phyloP scores from a whole-genome alignment of 1,284 basidiomycete genomes.

The Abortiporus biennis region DNA sequence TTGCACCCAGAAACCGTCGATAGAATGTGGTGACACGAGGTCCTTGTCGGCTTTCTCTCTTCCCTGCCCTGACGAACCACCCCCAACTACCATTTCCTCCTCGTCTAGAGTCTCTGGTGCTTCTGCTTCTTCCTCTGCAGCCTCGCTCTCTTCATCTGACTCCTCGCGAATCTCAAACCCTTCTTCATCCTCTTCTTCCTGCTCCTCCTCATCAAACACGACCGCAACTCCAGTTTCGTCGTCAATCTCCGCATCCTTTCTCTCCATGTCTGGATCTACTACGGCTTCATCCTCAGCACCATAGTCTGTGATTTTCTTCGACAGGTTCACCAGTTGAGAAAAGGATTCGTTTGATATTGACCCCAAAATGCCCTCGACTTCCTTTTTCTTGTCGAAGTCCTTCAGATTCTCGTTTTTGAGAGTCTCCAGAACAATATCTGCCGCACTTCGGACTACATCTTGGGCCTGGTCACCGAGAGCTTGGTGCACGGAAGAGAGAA shows the following conservation, averaged over 20 bases:
- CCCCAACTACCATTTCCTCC: slow-evolving; percentile 68
- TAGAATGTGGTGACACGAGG: slow-evolving; percentile 82
- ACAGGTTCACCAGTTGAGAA: slow-evolving; percentile 79
- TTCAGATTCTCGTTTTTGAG: slow-evolving; percentile 90
- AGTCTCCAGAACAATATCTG: slow-evolving; percentile 86
- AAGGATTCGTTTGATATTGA: slow-evolving; percentile 73
- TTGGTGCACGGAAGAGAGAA: slow-evolving; percentile 80
- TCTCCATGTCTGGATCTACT: slow-evolving; percentile 70
- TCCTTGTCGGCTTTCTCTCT: slow-evolving; percentile 67
- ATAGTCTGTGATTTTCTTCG: slow-evolving; percentile 97
- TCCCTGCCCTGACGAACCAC: slow-evolving; percentile 34
- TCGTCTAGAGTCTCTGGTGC: slow-evolving; percentile 40
- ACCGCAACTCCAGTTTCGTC: slow-evolving; percentile 95
- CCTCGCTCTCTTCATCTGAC: slow-evolving; percentile 72
- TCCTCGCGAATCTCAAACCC: slow-evolving; percentile 78
- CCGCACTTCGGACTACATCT: slow-evolving; percentile 91
- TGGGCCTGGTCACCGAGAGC: slow-evolving; percentile 92
- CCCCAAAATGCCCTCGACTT: slow-evolving; percentile 82
- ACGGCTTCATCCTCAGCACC: slow-evolving; percentile 79
- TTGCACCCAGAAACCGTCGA: slow-evolving; percentile 99
- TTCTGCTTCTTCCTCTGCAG: slow-evolving; percentile 42
- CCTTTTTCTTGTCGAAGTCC: slow-evolving; percentile 98
- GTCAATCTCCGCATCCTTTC: slow-evolving; percentile 79
- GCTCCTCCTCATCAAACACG: slow-evolving; percentile 93
- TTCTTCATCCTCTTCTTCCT: slow-evolving; percentile 86